Conservation (phyloP, 2,329 filamentous ascomycete genomes). For the Exserohilum rostratum region DNA sequence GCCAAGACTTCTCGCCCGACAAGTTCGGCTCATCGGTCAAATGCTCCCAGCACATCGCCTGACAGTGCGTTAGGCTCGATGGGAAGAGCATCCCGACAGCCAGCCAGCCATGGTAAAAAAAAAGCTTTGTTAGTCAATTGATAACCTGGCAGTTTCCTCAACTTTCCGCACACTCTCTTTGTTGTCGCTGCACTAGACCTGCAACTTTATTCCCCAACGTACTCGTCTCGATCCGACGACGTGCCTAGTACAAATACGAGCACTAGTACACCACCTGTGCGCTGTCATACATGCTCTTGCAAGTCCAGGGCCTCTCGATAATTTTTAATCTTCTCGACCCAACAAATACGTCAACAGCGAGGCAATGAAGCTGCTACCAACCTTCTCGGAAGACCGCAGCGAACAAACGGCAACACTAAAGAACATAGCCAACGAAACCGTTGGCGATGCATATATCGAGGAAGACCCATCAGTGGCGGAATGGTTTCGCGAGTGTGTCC, state of each 20-base stretch:
- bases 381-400: conserved; percentile 18
- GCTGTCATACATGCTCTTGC: not conserved
- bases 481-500: conserved; percentile 32
- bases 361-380: conserved; percentile 21
- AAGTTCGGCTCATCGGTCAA: conserved; percentile 17
- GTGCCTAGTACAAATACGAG: not conserved
- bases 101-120: not conserved
- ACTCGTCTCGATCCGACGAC: no score
- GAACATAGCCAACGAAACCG: conserved; percentile 26
- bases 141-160: conserved; percentile 3
- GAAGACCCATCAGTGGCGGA: conserved; percentile 39
- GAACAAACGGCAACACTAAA: conserved; percentile 20
- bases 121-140: not conserved
- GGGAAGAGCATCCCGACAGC: conserved; percentile 4
- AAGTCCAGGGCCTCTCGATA: not conserved
- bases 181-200: not conserved
- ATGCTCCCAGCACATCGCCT: conserved; percentile 10
- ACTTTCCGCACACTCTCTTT: not conserved
- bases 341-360: not conserved
- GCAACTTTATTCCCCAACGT: no score
- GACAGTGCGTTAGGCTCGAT: conserved; percentile 13
- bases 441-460: conserved; percentile 33
- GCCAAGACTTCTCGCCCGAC: conserved; percentile 29
- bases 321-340: not conserved
- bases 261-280: not conserved